Conservation (phyloP, 2,329 filamentous ascomycete genomes). For the Neofusicoccum sp. region DNA sequence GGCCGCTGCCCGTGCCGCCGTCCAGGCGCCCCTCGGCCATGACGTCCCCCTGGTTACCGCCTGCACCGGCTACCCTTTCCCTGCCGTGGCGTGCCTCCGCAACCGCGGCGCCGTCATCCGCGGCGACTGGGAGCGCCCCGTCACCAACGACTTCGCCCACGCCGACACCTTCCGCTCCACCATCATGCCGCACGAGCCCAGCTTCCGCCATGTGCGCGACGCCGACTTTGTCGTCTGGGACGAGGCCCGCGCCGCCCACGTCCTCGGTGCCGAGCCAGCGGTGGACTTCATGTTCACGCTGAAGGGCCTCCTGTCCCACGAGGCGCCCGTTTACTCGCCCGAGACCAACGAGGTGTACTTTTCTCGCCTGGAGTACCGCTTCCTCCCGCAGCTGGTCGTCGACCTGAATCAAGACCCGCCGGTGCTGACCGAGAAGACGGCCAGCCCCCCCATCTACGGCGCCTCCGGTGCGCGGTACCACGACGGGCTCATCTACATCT, state of each 20-base stretch:
- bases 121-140: not conserved
- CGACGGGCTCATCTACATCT: conserved; percentile 1
- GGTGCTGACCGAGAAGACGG: not conserved
- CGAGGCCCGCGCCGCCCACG: conserved; percentile 24
- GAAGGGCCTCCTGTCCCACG: conserved; percentile 1
- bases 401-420: conserved; percentile 5
- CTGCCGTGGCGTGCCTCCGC: not conserved
- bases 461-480: not conserved
- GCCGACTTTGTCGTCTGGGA: conserved; percentile 33
- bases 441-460: not conserved
- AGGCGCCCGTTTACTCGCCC: conserved; percentile 24
- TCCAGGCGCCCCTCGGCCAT: not conserved
- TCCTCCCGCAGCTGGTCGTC: not conserved
- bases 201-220: conserved; percentile 23
- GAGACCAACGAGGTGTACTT: conserved; percentile 17
- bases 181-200: conserved; percentile 26
- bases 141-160: not conserved
- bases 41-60: not conserved
- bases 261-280: conserved; percentile 27
- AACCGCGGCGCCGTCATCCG: conserved; percentile 1
- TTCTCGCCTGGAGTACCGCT: not conserved
- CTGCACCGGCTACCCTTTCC: not conserved
- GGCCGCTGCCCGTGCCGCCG: not conserved
- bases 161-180: conserved; percentile 1
- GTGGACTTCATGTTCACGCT: conserved; percentile 26